Percentiles rank a stretch among this genome's conserved stretches.
Conservation (phyloP, 139 green algal species). For the Axilococcus clingmanii region DNA sequence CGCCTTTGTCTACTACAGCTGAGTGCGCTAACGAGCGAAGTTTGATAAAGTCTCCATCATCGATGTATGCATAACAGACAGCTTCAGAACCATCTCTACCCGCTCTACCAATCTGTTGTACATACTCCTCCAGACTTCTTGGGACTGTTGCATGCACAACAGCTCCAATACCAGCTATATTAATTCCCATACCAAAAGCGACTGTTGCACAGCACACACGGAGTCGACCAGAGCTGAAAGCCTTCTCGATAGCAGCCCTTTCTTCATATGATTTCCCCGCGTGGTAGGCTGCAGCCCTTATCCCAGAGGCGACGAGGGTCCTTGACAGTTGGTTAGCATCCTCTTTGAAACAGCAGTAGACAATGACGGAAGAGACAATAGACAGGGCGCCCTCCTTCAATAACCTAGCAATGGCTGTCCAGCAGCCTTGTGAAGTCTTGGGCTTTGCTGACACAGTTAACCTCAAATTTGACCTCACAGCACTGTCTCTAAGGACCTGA, state of each 20-base stretch:
- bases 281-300: conserved; percentile 61
- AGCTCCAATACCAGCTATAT: conserved; percentile 38
- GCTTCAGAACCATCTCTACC: conserved; percentile 52
- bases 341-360: conserved; percentile 63
- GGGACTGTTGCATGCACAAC: conserved; percentile 74
- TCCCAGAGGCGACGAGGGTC: conserved; percentile 34
- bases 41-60: conserved; percentile 48
- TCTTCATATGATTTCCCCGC: conserved; percentile 33
- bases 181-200: conserved; percentile 71
- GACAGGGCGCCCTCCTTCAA: conserved; percentile 35
- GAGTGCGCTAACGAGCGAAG: conserved; percentile 44
- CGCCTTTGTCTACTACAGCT: conserved; percentile 18
- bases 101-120: conserved; percentile 72
- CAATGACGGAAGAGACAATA: conserved; percentile 38
- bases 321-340: conserved; percentile 55
- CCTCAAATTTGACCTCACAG: conserved; percentile 63
- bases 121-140: conserved; percentile 76
- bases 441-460: conserved; percentile 35
- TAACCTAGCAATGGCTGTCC: conserved; percentile 19
- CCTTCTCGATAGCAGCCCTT: conserved; percentile 36
- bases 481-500: conserved; percentile 43
- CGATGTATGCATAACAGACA: conserved; percentile 50
- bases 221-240: conserved; percentile 41
- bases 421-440: background rate
- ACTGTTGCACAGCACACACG: conserved; percentile 63